Percentiles rank a stretch among this genome's conserved stretches.
Evolutionary conservation across 495 filamentous ascomycete species (phyloP).

Genomic region (Neurospora pannonica): DNA sequence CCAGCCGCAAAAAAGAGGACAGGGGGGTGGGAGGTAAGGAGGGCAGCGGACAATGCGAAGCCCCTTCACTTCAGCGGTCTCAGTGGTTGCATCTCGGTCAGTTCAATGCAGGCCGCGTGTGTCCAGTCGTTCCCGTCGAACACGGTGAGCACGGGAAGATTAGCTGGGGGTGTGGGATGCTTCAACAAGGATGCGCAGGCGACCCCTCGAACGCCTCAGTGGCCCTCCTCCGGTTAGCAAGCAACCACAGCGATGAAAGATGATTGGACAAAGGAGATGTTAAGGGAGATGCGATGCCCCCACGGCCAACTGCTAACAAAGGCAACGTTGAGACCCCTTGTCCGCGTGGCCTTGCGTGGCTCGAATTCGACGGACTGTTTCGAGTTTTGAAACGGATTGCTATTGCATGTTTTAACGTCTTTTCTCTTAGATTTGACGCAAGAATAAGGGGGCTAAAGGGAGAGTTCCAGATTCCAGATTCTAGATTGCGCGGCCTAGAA

Average conservation of each 20-base stretch:
- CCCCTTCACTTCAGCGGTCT: neutral
- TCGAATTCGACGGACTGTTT: neutral
- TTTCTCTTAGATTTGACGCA: neutral
- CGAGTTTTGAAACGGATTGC: neutral
- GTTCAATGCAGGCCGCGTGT: neutral
- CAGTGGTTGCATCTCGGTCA: neutral
- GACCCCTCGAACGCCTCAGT: neutral
- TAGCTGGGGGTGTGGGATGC: neutral
- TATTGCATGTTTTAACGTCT: neutral
- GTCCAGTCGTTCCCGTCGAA: neutral
- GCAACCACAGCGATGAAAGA: neutral
- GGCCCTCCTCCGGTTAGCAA: neutral
- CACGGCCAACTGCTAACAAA: neutral
- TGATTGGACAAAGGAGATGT: neutral
- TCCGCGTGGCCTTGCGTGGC: neutral
- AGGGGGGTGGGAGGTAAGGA: neutral
- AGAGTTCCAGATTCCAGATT: neutral
- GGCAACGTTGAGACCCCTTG: neutral
- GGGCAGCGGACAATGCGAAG: neutral
- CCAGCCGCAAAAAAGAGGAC: neutral
- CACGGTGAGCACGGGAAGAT: neutral
- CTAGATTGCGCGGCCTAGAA: neutral
- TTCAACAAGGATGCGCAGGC: neutral
- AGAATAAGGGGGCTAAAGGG: neutral
- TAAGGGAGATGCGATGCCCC: neutral